Base-by-base conservation (phyloP, 2,329 filamentous ascomycete species). In the Lachnellula arida region DNA sequence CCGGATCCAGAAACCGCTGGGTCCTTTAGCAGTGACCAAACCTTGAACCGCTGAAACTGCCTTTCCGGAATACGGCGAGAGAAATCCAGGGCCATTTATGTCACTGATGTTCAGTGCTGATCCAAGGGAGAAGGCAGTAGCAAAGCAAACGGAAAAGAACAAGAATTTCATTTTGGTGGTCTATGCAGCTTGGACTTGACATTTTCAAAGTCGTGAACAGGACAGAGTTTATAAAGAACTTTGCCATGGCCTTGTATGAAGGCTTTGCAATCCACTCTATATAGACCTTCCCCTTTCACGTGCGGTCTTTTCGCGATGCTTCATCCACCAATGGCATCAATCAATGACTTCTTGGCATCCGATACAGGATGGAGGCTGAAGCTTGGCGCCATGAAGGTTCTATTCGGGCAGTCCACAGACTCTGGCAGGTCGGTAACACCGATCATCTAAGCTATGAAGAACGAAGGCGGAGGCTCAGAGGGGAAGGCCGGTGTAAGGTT, bases 31-130 rank as follows among this genome's bases (percentile, higher is more conserved):
- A 17, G 84, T 86, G 15, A 89, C 77, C 11, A 88, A 71, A 35
- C 86, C 86, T 34, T 78, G 77, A 54, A 89, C 76, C 55, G 80
- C 79, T 22, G 76, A 78, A 50, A 88, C 80, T 6, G 71, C 72
- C 67, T 83, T 72, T 49, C 79, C 80, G 8, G 74, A 74, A 68
- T 81, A 81, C 0, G 84, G 78, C 15, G 86, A 89, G 48, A 87
- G 69, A 70, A 81, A 89, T 22, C 71, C 76, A 65, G 82, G 77
- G 61, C 86, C 85, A 63, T 87, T 89, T 76, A 89, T 87, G 64
- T 85, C 74, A 56, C 77, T 74, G 63, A 85, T 83, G 56, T 78
- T 78, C 61, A 46, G 76, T 75, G 23, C 23, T 17, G 50, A 28
- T 40, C 37, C 37, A 17, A 40, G 37, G 37, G 37, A 49, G 37